Base-by-base conservation (phyloP, 2,329 filamentous ascomycete species). In the Xylariales sp. region DNA sequence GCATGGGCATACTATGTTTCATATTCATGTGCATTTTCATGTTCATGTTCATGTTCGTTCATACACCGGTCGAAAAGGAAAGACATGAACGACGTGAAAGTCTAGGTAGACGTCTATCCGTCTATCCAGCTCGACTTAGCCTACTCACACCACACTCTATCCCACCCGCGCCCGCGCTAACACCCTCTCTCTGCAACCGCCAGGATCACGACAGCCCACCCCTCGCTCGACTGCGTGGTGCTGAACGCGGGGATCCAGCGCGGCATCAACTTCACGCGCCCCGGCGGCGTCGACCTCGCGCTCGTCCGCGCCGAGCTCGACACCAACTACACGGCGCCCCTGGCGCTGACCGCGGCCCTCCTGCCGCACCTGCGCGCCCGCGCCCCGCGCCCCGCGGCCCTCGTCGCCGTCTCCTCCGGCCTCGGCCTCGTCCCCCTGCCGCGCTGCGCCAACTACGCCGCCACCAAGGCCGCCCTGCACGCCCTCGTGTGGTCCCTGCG, bases 161-260 rank as follows among this genome's bases (percentile, higher is more conserved):
- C 34, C 34, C 34, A 9, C 36, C 36, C 36, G 6, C 23, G 23
- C 23, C 23, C 23, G 23, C 23, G 23, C 23, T 23, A 23, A 23
- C 23, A 23, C 23, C 23, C 23, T 23, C 23, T 23, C 23, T 23
- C 36, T 9, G 9, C 8, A 39, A 10, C 36, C 36, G 23, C 5
- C 8, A 82, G 80, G 10, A 79, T 83, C 61, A 78, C 74, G 5
- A 56, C 71, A 5, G 65, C 64, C 0, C 80, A 86, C 72, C 84
- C 86, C 0, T 78, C 82, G 34, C 82, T 90, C 34, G 86, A 89
- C 77, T 83, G 83, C 70, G 74, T 90, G 32, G 76, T 90, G 62
- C 78, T 90, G 58, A 89, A 89, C 74, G 84, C 87, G 0, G 87
- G 87, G 8, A 80, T 86, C 39, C 87, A 90, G 74, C 78, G 80